Percentiles rank a stretch among this genome's conserved stretches.
phyloP scores from a whole-genome alignment of 129 eudicot genomes.

The Flaveria bidentis region DNA sequence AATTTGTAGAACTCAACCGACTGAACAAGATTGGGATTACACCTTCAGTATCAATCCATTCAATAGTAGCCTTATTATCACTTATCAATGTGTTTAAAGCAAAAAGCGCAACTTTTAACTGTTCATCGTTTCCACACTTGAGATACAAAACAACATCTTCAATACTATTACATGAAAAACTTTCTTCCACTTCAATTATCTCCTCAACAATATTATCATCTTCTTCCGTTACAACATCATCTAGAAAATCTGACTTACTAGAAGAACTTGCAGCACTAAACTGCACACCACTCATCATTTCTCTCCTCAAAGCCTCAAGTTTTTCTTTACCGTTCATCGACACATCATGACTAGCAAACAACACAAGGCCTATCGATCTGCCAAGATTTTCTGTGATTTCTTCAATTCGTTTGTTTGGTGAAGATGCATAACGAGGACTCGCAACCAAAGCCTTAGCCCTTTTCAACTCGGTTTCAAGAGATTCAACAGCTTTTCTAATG shows the following conservation, averaged over 20 bases:
- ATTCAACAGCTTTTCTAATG: slow-evolving; percentile 62
- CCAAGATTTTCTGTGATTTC: slow-evolving; percentile 68
- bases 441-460: slow-evolving; percentile 57
- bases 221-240: slow-evolving; percentile 41
- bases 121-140: slow-evolving; percentile 74
- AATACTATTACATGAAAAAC: slow-evolving; percentile 28
- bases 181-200: slow-evolving; percentile 42
- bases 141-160: slow-evolving; percentile 65
- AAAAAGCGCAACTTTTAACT: slow-evolving; percentile 49
- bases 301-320: slow-evolving; percentile 67
- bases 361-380: slow-evolving; percentile 77
- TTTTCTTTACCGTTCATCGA: slow-evolving; percentile 56
- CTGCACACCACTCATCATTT: slow-evolving; percentile 72
- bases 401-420: slow-evolving; percentile 55
- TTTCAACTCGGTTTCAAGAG: slow-evolving; percentile 58
- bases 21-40: slow-evolving; percentile 48
- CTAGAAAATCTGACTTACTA: slow-evolving; percentile 51
- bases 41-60: slow-evolving; percentile 62
- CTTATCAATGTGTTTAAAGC: slow-evolving; percentile 41
- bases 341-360: slow-evolving; percentile 76
- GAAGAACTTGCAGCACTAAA: slow-evolving; percentile 55
- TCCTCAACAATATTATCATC: slow-evolving; percentile 44
- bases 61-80: slow-evolving; percentile 41
- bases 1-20: slow-evolving; percentile 56
- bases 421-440: slow-evolving; percentile 35